Conservation (phyloP, 257 asterid species). For the Euphrasia confusa region DNA sequence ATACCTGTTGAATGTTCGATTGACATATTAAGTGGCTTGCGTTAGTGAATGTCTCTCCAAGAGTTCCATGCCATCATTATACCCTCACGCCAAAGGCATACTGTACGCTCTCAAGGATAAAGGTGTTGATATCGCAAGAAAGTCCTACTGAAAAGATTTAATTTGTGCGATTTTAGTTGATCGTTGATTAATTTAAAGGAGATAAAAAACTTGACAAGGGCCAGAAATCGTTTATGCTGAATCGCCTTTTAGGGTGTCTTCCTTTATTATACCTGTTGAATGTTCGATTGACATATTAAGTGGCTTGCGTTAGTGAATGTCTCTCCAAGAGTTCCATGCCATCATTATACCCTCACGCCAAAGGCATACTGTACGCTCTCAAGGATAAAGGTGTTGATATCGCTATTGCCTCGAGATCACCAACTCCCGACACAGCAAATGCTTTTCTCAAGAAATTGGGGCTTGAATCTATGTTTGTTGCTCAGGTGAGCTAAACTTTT, state of each 20-base stretch:
- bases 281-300: neutral
- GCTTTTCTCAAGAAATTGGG: slow-evolving; percentile 68
- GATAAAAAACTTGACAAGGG: neutral
- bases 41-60: slow-evolving; percentile 65
- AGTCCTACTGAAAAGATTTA: no score
- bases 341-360: slow-evolving; percentile 48
- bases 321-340: slow-evolving; percentile 53
- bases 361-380: slow-evolving; percentile 53
- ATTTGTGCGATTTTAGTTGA: no score
- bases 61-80: slow-evolving; percentile 43
- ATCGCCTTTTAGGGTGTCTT: neutral
- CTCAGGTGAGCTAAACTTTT: slow-evolving; percentile 45
- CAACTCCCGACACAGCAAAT: slow-evolving; percentile 76
- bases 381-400: slow-evolving; percentile 51
- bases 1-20: neutral
- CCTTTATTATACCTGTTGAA: neutral
- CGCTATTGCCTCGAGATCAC: slow-evolving; percentile 66
- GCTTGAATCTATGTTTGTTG: slow-evolving; percentile 69
- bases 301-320: slow-evolving; percentile 47
- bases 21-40: neutral
- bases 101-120: slow-evolving; percentile 52
- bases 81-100: slow-evolving; percentile 61
- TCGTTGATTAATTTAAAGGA: no score
- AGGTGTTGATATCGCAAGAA: slow-evolving; percentile 51
- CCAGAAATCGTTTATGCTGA: neutral